Evolutionary conservation across 2,329 filamentous ascomycete species (phyloP), one percentile per base, ranked within the genome.

Genomic region (Alternaria gansuensis): DNA sequence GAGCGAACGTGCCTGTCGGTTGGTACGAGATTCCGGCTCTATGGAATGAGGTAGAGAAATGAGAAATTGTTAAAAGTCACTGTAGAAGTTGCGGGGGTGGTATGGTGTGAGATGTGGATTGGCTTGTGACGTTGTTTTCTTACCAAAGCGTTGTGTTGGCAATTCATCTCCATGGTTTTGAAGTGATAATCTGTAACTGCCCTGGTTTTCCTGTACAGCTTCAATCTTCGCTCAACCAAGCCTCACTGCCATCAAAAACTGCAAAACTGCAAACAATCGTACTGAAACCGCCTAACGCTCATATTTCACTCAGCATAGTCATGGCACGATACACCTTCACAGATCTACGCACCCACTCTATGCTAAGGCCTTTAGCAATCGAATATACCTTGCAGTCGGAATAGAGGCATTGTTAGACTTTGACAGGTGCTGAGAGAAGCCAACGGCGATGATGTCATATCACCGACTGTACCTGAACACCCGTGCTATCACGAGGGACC

Each of bases 51-150:
- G 46, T 57, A 49, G 53, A 39, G 53, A 39, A 60, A 60, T 53
- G 57, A 37, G 33, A 60, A 60, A 48, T 51, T 49, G 49, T 52
- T 37, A 44, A 57, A 57, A 37, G n/a, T 43, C n/a, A 31, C n/a
- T 41, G 17, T 41, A 21, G 34, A 23, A 2, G 9, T 21, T 39
- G 11, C n/a, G 31, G 6, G 17, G 24, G 10, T 46, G 13, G 29
- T 24, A 9, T 14, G 34, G 44, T 34, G 29, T 23, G 9, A 11
- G 37, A 24, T 24, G 2, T 7, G 7, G 2, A 7, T 14, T 40
- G 21, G 37, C 21, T 40, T 5, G 37, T 40, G 21, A 40, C 37
- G 21, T 5, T 13, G 17, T 39, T 23, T 10, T 9, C 17, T 13
- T 17, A 17, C 17, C 17, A 11, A 9, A 39, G 10, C 17, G 11